Conservation (phyloP, 2,329 filamentous ascomycete genomes). For the Pseudocercospora fuligena region DNA sequence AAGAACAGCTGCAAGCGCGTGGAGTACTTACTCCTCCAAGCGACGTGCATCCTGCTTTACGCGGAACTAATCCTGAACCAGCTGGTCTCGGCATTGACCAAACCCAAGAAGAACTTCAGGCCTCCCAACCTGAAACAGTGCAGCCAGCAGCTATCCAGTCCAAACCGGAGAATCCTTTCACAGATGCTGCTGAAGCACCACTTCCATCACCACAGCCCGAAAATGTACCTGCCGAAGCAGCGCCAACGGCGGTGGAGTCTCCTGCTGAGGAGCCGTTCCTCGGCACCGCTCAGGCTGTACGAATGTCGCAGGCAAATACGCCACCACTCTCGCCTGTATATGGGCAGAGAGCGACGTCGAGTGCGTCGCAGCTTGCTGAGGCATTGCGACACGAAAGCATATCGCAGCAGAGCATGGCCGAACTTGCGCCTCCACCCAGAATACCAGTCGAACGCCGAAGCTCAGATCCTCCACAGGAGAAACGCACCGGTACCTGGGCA, state of each 20-base stretch:
- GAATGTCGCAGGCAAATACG: constrained; percentile 54
- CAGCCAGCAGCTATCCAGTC: background rate
- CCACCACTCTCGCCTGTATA: constrained; percentile 42
- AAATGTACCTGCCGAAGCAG: constrained; percentile 11
- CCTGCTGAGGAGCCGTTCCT: constrained; percentile 54
- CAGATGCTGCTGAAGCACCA: constrained; percentile 32
- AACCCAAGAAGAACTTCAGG: constrained; percentile 3
- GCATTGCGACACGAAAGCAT: constrained; percentile 24
- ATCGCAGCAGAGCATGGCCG: constrained; percentile 26
- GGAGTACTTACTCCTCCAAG: constrained; percentile 35
- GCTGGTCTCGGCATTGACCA: constrained; percentile 40
- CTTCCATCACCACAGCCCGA: constrained; percentile 24
- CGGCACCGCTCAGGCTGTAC: constrained; percentile 54
- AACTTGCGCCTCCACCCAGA: constrained; percentile 32
- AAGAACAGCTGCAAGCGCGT: constrained; percentile 35
- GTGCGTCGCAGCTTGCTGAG: constrained; percentile 26
- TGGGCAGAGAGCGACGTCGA: constrained; percentile 19
- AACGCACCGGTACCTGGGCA: constrained; percentile 60
- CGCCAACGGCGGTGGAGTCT: constrained; percentile 31
- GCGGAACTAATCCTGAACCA: constrained; percentile 28
- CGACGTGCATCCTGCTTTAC: constrained; percentile 42
- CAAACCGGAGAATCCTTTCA: constrained; percentile 32
- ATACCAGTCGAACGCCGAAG: constrained; percentile 36
- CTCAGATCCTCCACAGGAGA: constrained; percentile 56
- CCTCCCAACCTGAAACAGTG: constrained; percentile 3